A percentile compares a stretch with the other conserved stretches of the same genome.
Conservation (phyloP, 2,329 filamentous ascomycete genomes). For the Alternaria triticimaculans region DNA sequence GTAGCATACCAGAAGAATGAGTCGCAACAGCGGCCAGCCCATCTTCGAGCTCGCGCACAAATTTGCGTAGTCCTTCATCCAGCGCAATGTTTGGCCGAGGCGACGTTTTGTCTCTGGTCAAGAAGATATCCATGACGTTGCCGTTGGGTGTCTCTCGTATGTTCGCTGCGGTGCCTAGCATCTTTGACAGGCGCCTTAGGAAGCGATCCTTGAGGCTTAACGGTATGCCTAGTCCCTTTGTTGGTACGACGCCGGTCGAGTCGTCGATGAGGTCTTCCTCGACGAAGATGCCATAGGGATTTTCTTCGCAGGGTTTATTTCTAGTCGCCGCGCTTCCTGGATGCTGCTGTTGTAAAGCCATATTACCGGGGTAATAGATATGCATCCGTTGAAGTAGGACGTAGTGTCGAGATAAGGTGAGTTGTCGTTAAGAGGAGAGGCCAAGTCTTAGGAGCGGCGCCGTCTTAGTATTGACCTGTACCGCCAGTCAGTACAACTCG, state of each 20-base stretch:
- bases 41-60: not conserved
- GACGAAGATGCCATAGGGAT: not conserved
- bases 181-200: not conserved
- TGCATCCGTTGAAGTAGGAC: not conserved
- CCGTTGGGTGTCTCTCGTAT: not conserved
- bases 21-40: not conserved
- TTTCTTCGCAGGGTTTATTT: not conserved
- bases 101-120: not conserved
- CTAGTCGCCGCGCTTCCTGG: accelerated
- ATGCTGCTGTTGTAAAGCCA: not conserved
- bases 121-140: not conserved
- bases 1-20: not conserved
- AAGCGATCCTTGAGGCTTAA: not conserved
- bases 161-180: not conserved
- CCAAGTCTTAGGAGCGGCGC: not conserved
- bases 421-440: not conserved
- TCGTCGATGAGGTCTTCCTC: slow-evolving; percentile 9
- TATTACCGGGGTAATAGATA: not conserved
- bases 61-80: not conserved
- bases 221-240: not conserved
- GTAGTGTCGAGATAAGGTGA: not conserved
- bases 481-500: not conserved
- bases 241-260: not conserved
- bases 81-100: not conserved
- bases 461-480: not conserved